phyloP scores from a whole-genome alignment of 805 yeast genomes.

The Lachancea waltii region DNA sequence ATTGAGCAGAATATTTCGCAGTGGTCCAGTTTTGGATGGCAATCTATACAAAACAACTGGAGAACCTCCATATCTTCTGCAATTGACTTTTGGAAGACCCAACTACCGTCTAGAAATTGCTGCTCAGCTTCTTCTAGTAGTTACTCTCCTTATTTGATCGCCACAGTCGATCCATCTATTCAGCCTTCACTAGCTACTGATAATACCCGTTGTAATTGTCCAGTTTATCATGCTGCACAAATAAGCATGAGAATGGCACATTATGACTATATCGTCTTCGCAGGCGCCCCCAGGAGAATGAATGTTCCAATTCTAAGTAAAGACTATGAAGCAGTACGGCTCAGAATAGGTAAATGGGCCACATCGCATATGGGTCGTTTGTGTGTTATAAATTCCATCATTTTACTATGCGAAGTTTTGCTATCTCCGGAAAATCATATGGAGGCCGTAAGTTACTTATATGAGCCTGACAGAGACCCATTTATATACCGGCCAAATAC shows the following conservation, averaged over 20 bases:
- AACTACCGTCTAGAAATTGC: slow-evolving; percentile 7
- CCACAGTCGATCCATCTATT: background rate
- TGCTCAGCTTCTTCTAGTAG: slow-evolving; percentile 9
- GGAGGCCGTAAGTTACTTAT: slow-evolving; percentile 18
- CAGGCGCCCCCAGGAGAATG: slow-evolving; percentile 74
- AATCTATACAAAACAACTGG: slow-evolving; percentile 9
- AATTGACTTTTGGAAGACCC: slow-evolving; percentile 9
- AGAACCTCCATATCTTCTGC: slow-evolving; percentile 9
- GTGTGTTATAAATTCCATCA: slow-evolving; percentile 49
- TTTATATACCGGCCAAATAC: slow-evolving; percentile 33
- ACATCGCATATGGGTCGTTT: slow-evolving; percentile 34
- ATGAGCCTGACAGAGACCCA: slow-evolving; percentile 46
- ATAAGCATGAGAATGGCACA: slow-evolving; percentile 62
- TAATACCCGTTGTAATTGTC: slow-evolving; percentile 43
- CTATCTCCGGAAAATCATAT: slow-evolving; percentile 35
- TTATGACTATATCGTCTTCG: slow-evolving; percentile 65
- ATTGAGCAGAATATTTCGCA: slow-evolving; percentile 11
- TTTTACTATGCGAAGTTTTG: slow-evolving; percentile 52
- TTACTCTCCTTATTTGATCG: background rate
- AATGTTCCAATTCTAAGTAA: slow-evolving; percentile 48
- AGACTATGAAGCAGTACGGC: slow-evolving; percentile 42
- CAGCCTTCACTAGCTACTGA: slow-evolving; percentile 8
- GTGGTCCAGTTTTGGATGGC: slow-evolving; percentile 12
- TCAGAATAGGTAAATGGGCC: slow-evolving; percentile 33
- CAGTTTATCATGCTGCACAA: slow-evolving; percentile 64